phyloP scores from a whole-genome alignment of 2,329 filamentous ascomycete genomes.

The Ophiostoma sp. region DNA sequence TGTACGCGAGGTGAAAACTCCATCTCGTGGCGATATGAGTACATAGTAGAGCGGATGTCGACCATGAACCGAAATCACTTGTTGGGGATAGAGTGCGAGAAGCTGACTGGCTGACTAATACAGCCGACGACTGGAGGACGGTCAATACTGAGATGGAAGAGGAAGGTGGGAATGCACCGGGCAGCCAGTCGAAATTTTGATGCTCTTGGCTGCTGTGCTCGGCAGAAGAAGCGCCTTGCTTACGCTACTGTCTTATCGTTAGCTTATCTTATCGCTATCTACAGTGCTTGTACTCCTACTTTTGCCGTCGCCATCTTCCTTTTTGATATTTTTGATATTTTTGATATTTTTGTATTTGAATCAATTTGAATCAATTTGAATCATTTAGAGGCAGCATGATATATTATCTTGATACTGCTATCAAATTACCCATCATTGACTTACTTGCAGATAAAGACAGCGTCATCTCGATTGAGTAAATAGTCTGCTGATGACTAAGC shows the following conservation, averaged over 20 bases:
- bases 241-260: background rate
- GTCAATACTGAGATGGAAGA: conserved; percentile 1
- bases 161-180: background rate
- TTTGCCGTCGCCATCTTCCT: background rate
- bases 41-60: no score
- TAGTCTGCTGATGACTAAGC: background rate
- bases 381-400: no score
- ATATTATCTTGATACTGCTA: no score
- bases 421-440: background rate
- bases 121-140: background rate
- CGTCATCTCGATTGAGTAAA: background rate
- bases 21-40: no score
- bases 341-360: no score
- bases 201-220: background rate
- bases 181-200: background rate
- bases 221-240: background rate
- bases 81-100: background rate
- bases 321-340: background rate
- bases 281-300: background rate
- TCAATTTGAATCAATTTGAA: no score
- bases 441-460: background rate
- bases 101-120: background rate
- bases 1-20: no score
- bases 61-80: no score
- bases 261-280: background rate